These are phyloP conservation scores for Postia placenta DNA, from an alignment of 768 basidiomycete species.

Conservation along the genomic window DNA sequence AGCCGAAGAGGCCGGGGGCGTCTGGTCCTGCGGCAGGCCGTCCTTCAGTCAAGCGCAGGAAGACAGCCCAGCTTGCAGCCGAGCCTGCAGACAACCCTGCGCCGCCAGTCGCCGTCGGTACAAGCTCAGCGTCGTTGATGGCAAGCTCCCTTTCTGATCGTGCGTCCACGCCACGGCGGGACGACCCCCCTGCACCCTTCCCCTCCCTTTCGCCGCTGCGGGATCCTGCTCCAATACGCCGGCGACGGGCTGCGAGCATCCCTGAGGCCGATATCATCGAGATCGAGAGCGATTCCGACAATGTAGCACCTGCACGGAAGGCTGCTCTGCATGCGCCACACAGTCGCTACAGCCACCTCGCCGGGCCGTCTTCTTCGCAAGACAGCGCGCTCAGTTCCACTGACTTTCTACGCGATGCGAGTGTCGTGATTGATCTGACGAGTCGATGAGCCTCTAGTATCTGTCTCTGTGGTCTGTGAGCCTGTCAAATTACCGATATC, in stretches of 20 bases:
- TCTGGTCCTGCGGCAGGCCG: background rate
- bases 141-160: background rate
- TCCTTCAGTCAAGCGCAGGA: background rate
- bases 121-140: background rate
- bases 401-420: background rate
- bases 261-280: conserved; percentile 3
- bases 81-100: background rate
- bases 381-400: background rate
- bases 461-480: no score
- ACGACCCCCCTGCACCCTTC: background rate
- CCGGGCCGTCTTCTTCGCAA: conserved; percentile 1
- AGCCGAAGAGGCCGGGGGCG: background rate
- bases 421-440: conserved; percentile 5
- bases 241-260: background rate
- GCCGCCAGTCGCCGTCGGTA: background rate
- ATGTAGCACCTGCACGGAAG: background rate
- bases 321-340: background rate
- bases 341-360: background rate
- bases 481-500: no score
- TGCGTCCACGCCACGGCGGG: background rate
- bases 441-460: background rate
- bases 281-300: conserved; percentile 3
- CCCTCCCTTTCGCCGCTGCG: background rate
- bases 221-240: background rate
- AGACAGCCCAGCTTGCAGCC: background rate